phyloP scores from a whole-genome alignment of 768 basidiomycete genomes.

The Macrolepiota dolichaula region DNA sequence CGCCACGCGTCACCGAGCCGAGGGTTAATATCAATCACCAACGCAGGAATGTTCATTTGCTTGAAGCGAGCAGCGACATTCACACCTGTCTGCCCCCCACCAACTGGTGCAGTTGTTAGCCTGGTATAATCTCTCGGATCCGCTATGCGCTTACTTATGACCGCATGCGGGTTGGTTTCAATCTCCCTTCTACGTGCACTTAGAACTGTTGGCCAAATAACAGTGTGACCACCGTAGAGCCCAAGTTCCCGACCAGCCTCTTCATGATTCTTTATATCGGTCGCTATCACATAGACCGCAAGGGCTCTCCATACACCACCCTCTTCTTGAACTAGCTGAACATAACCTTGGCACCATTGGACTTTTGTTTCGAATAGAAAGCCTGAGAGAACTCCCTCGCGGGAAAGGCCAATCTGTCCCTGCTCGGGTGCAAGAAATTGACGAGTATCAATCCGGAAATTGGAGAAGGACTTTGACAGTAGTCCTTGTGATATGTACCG shows the following conservation, averaged over 20 bases:
- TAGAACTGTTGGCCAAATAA: background rate
- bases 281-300: background rate
- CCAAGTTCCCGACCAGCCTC: slow-evolving; percentile 1
- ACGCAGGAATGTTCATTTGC: slow-evolving; percentile 6
- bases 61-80: slow-evolving; percentile 8
- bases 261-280: slow-evolving; percentile 5
- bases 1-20: slow-evolving; percentile 5
- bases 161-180: slow-evolving; percentile 1
- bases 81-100: background rate
- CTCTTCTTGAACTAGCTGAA: background rate
- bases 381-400: slow-evolving; percentile 1
- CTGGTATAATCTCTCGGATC: too few relatives aligned
- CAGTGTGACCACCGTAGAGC: background rate
- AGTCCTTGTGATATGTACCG: background rate
- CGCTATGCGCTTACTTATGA: background rate
- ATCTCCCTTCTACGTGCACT: background rate
- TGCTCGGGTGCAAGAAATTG: slow-evolving; percentile 2
- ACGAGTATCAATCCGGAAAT: slow-evolving; percentile 3
- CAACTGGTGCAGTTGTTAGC: background rate
- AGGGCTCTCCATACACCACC: slow-evolving; percentile 7
- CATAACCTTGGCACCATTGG: slow-evolving; percentile 10
- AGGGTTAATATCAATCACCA: slow-evolving; percentile 2
- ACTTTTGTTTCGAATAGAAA: slow-evolving; percentile 5
- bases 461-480: background rate
- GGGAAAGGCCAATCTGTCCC: background rate